phyloP scores from a whole-genome alignment of 805 yeast genomes.

The Candida incommunis region DNA sequence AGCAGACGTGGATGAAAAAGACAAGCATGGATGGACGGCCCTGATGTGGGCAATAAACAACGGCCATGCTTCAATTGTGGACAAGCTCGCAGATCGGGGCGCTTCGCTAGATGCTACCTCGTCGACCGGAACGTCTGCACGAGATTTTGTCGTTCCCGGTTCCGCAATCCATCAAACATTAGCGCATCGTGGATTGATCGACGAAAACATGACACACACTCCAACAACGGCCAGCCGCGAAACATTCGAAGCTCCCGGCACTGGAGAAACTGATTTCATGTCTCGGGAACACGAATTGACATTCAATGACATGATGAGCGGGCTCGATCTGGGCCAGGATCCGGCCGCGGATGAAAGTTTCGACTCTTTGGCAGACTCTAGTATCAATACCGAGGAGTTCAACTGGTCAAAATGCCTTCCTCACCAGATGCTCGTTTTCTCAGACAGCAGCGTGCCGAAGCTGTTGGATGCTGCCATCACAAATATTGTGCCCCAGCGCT shows the following conservation, averaged over 20 bases:
- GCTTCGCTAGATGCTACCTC: constrained; percentile 38
- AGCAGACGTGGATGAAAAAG: constrained; percentile 24
- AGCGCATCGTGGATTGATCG: constrained; percentile 21
- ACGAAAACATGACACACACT: not conserved
- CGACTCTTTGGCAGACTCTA: not conserved
- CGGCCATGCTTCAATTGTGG: constrained; percentile 39
- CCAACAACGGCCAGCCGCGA: constrained; percentile 2
- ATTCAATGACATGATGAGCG: constrained; percentile 1
- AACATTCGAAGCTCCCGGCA: constrained; percentile 1
- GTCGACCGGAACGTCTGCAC: constrained; percentile 34
- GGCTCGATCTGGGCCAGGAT: not conserved
- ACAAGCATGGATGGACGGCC: constrained; percentile 32
- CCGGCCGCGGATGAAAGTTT: not conserved
- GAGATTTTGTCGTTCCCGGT: constrained; percentile 42
- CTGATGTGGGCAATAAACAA: constrained; percentile 78
- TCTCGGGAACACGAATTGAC: not conserved
- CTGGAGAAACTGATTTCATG: not conserved
- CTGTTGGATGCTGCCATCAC: constrained; percentile 24
- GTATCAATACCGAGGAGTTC: constrained; percentile 15
- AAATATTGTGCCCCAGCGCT: constrained; percentile 22
- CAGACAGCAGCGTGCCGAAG: constrained; percentile 22
- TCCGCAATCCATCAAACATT: constrained; percentile 45
- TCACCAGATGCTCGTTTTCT: constrained; percentile 26
- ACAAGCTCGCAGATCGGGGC: constrained; percentile 42
- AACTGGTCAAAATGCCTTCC: constrained; percentile 28